Evolutionary conservation across 2,329 filamentous ascomycete species (phyloP).

Genomic region (Penicillium sp.): DNA sequence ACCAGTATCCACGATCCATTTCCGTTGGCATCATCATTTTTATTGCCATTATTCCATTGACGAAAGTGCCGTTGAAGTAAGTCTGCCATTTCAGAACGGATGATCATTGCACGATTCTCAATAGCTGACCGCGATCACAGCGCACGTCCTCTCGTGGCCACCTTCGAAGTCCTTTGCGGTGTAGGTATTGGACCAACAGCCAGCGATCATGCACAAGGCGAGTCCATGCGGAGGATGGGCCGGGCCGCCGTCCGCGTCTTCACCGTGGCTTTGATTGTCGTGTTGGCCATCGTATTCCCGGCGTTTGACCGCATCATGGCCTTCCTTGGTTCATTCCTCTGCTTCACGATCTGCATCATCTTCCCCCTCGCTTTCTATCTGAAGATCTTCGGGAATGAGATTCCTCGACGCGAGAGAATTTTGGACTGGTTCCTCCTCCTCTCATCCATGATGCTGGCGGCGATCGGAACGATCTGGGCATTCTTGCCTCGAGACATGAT

Average conservation of each 20-base stretch:
- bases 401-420: constrained; percentile 57
- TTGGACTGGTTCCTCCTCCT: constrained; percentile 64
- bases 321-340: constrained; percentile 80
- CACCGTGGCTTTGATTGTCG: constrained; percentile 65
- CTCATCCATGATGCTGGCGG: constrained; percentile 62
- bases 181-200: constrained; percentile 50
- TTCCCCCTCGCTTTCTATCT: constrained; percentile 84
- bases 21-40: constrained; percentile 78
- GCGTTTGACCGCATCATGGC: constrained; percentile 87
- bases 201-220: constrained; percentile 21
- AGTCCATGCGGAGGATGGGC: constrained; percentile 50
- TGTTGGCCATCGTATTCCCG: constrained; percentile 68
- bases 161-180: constrained; percentile 72
- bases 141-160: constrained; percentile 79
- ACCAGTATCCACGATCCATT: constrained; percentile 66
- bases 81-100: constrained; percentile 10
- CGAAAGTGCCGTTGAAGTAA: constrained; percentile 83
- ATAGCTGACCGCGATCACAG: constrained; percentile 31
- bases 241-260: constrained; percentile 59
- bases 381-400: constrained; percentile 74
- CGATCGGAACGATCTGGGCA: constrained; percentile 78
- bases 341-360: constrained; percentile 91
- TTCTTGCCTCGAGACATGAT: constrained; percentile 75
- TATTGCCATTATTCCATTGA: constrained; percentile 87
- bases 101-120: background rate